Base-by-base conservation (phyloP, 2,329 filamentous ascomycete species). In the Mollisiaceae sp. region DNA sequence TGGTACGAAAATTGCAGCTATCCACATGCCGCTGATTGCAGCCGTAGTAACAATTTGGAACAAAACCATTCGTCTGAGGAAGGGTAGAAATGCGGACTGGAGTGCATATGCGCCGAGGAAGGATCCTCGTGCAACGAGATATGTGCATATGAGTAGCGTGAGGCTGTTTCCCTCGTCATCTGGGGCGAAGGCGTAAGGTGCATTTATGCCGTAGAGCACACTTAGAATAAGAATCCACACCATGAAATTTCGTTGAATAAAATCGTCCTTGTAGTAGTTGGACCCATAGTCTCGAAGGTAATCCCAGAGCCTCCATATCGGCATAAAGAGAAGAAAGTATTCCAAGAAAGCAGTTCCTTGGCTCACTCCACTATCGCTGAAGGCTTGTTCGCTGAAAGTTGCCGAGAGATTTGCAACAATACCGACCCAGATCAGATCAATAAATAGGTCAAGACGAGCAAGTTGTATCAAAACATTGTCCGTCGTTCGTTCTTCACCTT, bases 381-480 rank as follows among this genome's bases (percentile, higher is more conserved):
- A 70, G 2, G 67, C 67, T 35, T 65, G 59, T 41, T 62, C 47
- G 5, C 63, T 62, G 54, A 66, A 70, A 18, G 61, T 66, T 5
- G 45, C 57, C 8, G 69, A 67, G 2, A 71, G 43, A 35, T 70
- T 70, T 8, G 68, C 68, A 22, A 70, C 64, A 15, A 69, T 69
- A 24, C 69, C 67, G 14, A 71, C 67, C 66, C 66, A 71, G 8
- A 71, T 58, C 41, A 71, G 45, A 43, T 71, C 69, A 15, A 68
- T 63, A 22, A 57, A 57, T 1, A 57, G 36, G 12, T 57, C 55
- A 1, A 57, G 18, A 39, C 55, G 32, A 22, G 36, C n/a, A 8
- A 57, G 35, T 39, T 57, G 55, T 4, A 38, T 22, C 24, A 41
- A 18, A 14, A 57, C 20, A 18, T 59, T 52, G 32, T 64, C 62